These are phyloP conservation scores for Lactarius indigo DNA, from an alignment of 768 basidiomycete genomes.

Conservation along the genomic window DNA sequence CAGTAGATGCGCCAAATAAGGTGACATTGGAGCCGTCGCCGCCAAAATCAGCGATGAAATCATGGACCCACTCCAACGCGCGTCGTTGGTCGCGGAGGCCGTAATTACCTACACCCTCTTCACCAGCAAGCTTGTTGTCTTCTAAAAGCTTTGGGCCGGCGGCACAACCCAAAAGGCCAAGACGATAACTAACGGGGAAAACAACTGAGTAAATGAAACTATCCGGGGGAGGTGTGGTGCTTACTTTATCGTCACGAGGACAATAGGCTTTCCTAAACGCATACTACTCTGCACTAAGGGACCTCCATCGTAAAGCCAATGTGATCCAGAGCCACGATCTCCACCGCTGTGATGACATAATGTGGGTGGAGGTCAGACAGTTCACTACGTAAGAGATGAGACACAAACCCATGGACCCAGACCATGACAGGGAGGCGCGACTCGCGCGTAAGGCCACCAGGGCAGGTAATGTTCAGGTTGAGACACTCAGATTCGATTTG, in stretches of 20 bases:
- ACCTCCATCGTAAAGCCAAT: constrained; percentile 76
- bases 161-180: constrained; percentile 77
- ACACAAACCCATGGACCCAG: constrained; percentile 78
- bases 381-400: not conserved
- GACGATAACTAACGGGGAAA: constrained; percentile 52
- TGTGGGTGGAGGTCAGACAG: constrained; percentile 15
- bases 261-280: constrained; percentile 56
- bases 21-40: constrained; percentile 42
- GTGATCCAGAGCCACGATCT: constrained; percentile 67
- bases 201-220: constrained; percentile 12
- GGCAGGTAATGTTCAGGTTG: constrained; percentile 77
- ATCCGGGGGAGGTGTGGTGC: constrained; percentile 32
- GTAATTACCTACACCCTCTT: constrained; percentile 75
- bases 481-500: constrained; percentile 79
- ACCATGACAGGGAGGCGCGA: constrained; percentile 74
- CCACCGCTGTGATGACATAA: constrained; percentile 50
- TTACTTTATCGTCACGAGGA: constrained; percentile 75
- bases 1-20: constrained; percentile 34
- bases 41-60: constrained; percentile 49
- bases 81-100: constrained; percentile 42
- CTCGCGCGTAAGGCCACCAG: constrained; percentile 48
- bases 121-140: constrained; percentile 61
- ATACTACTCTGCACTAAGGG: constrained; percentile 68
- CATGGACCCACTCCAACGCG: constrained; percentile 51
- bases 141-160: constrained; percentile 60